Base-by-base conservation (phyloP, 768 basidiomycete species). In the Tephrocybe sp. region DNA sequence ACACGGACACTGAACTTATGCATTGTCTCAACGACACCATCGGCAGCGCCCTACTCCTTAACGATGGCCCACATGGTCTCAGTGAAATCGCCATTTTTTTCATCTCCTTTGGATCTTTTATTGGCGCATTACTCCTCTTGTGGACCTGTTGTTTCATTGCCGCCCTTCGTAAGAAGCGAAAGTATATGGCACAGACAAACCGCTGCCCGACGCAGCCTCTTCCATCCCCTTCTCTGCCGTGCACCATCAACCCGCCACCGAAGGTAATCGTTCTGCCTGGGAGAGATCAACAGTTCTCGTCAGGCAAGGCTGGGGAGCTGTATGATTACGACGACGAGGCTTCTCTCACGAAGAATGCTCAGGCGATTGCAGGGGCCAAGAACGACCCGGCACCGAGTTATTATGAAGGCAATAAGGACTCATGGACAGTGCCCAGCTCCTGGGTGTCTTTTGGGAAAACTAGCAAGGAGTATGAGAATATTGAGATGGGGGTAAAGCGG, bases 1-100 rank as follows among this genome's bases (percentile, higher is more conserved):
- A 64, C 30, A 65, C 78, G 18, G 75, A 83, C 55, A 58, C 24
- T 18, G 64, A 62, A 0, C 62, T 81, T 11, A 56, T 83, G 12
- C 53, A 62, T 17, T 84, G 83, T 53, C 50, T 84, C 51, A 84
- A 84, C 55, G 54, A 63, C 21, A 84, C 83, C 12, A 80, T 83
- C 39, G 79, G 70, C 41, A 7, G 18, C 15, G 42, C 39, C 6
- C 17, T 48, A 9, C 26, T 48, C 6, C 34, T 56, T 6, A 25
- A 47, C 42, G 41, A 51, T 4, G 8, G 34, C 6, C 25, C 28
- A 4, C 30, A 26, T 17, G 23, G 45, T 9, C 53, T 48, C 11
- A 37, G 18, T 9, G 3, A 8, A 15, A 21, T 4, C 15, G 18
- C 41, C 2, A 41, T 55, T 9, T 14, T 46, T 15, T 26, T 38